Conservation (phyloP, 2,329 filamentous ascomycete species). For the Pezicula neosporulosa region DNA sequence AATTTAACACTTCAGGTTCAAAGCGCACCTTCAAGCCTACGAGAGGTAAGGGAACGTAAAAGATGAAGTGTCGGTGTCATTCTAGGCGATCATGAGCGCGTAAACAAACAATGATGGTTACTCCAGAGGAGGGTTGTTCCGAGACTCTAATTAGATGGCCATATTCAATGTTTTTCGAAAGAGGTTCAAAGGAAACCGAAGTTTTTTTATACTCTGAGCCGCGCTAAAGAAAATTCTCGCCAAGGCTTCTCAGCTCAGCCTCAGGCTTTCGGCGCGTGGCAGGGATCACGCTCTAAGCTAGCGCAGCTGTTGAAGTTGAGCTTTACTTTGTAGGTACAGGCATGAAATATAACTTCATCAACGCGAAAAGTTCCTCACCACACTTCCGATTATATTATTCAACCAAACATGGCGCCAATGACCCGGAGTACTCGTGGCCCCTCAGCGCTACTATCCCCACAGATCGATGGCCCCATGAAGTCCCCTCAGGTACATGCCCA, state of each 20-base stretch:
- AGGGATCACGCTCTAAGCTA: no score
- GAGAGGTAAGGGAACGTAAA: constrained; percentile 61
- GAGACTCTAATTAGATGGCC: constrained; percentile 99
- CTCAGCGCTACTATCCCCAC: constrained; percentile 7
- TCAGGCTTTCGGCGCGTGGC: neutral
- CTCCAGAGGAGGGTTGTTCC: constrained; percentile 64
- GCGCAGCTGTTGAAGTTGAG: neutral
- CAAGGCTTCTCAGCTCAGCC: neutral
- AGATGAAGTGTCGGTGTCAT: constrained; percentile 68
- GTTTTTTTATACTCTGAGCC: constrained; percentile 2
- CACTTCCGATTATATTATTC: neutral
- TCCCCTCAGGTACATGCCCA: constrained; percentile 11
- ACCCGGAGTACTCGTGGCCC: constrained; percentile 15
- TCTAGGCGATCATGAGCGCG: constrained; percentile 99
- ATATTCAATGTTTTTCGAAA: constrained; percentile 61
- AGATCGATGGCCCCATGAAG: constrained; percentile 12
- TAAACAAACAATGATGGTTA: constrained; percentile 80
- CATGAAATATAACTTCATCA: neutral
- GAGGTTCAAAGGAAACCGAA: constrained; percentile 8
- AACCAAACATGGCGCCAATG: constrained; percentile 26
- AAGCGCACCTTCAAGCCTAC: constrained; percentile 50
- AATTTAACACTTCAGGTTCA: constrained; percentile 46
- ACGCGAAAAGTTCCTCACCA: neutral
- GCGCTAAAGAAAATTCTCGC: constrained; percentile 4
- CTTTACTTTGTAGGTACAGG: neutral